Evolutionary conservation across 148 eudicot species (phyloP).

Genomic region (Rhododendron simsii): DNA sequence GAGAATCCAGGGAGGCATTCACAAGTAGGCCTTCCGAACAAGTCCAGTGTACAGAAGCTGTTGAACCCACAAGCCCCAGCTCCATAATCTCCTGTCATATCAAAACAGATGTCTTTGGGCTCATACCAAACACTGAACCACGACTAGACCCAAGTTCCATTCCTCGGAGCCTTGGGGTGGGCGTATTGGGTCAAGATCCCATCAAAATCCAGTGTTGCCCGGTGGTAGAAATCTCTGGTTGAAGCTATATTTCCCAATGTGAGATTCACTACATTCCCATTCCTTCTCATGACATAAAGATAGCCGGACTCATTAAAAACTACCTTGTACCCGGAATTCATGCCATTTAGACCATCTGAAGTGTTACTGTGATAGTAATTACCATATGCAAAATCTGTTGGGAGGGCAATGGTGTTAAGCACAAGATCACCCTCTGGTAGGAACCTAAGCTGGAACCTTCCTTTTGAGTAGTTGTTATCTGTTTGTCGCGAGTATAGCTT

Average conservation of each 20-base stretch:
- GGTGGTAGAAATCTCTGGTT: conserved; percentile 2
- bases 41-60: conserved; percentile 15
- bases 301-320: conserved; percentile 15
- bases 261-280: conserved; percentile 2
- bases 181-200: conserved; percentile 22
- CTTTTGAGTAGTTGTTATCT: no score
- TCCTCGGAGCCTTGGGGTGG: conserved; percentile 7
- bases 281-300: conserved; percentile 7
- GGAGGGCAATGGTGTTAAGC: no score
- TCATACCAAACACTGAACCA: conserved; percentile 13
- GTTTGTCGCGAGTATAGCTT: no score
- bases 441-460: no score
- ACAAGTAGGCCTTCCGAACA: conserved; percentile 14
- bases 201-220: conserved; percentile 21
- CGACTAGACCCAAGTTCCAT: not conserved
- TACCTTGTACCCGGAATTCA: conserved; percentile 9
- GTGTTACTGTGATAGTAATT: not conserved
- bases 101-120: conserved; percentile 21
- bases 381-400: not conserved
- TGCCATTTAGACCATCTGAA: not conserved
- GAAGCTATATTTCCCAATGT: not conserved
- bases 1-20: conserved; percentile 23
- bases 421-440: no score
- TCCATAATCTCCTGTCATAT: not conserved
- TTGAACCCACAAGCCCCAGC: conserved; percentile 30